phyloP scores from a whole-genome alignment of 345 rosid species.

The Boechera retrofracta region DNA sequence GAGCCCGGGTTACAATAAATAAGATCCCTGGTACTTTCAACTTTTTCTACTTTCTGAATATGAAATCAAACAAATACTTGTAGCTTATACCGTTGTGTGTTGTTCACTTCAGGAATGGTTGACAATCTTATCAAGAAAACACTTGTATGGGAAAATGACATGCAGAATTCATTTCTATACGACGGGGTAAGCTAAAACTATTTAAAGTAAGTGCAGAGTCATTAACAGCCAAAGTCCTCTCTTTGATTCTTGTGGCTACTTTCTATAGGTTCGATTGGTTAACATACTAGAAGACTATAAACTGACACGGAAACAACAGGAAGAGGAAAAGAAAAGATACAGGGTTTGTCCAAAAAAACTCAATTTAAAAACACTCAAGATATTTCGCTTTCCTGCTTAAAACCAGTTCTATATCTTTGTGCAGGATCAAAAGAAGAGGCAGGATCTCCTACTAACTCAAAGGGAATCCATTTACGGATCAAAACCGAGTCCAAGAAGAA shows the following conservation, averaged over 20 bases:
- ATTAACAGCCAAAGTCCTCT: not conserved
- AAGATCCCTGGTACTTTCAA: slow-evolving; percentile 76
- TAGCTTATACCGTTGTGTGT: slow-evolving; percentile 12
- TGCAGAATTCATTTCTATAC: slow-evolving; percentile 67
- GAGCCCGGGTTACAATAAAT: slow-evolving; percentile 77
- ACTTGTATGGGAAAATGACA: slow-evolving; percentile 80
- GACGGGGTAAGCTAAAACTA: slow-evolving; percentile 72
- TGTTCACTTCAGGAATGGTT: slow-evolving; percentile 68
- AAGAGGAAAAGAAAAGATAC: slow-evolving; percentile 89
- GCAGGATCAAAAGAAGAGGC: slow-evolving; percentile 97
- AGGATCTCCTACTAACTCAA: slow-evolving; percentile 81
- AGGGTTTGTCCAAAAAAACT: slow-evolving; percentile 51
- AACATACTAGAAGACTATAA: slow-evolving; percentile 89
- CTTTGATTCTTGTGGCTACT: slow-evolving; percentile 22
- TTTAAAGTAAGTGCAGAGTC: not conserved
- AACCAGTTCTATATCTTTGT: not conserved
- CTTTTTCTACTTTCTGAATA: not conserved
- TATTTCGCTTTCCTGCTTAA: not conserved
- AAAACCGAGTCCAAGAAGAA: slow-evolving; percentile 91
- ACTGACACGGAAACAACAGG: slow-evolving; percentile 74
- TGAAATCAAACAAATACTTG: not conserved
- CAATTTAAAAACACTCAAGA: not conserved
- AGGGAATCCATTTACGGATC: slow-evolving; percentile 93
- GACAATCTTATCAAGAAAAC: slow-evolving; percentile 82
- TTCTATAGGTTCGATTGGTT: slow-evolving; percentile 72